These are phyloP conservation scores for Lactarius akahatsu DNA, from an alignment of 768 basidiomycete genomes.

Conservation along the genomic window DNA sequence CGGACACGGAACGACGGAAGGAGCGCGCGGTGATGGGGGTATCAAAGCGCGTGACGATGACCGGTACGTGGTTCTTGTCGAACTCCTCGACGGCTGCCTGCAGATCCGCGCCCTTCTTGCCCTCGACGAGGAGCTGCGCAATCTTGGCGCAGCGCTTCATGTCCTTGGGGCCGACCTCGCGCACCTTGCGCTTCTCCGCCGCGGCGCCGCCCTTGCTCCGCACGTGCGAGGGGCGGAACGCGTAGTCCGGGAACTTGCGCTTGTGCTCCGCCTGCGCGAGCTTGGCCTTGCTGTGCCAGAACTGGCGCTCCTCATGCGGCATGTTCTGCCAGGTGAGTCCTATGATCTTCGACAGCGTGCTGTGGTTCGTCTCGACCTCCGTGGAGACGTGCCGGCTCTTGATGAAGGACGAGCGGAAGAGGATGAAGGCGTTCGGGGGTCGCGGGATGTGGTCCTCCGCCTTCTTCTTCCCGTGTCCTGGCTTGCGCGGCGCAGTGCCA, in stretches of 20 bases:
- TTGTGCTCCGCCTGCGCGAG: constrained; percentile 71
- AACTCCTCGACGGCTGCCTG: constrained; percentile 40
- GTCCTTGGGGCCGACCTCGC: constrained; percentile 65
- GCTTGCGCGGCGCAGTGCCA: constrained; percentile 41
- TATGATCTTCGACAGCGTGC: constrained; percentile 81
- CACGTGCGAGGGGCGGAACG: constrained; percentile 63
- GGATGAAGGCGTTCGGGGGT: constrained; percentile 83
- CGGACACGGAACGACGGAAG: constrained; percentile 66
- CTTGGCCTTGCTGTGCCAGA: constrained; percentile 78
- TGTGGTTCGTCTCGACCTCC: constrained; percentile 78
- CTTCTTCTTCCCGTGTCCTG: constrained; percentile 66
- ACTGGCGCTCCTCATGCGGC: constrained; percentile 68
- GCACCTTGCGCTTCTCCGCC: constrained; percentile 53
- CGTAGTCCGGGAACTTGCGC: constrained; percentile 71
- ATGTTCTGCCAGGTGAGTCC: constrained; percentile 81
- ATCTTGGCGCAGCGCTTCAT: constrained; percentile 64
- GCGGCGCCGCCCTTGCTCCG: constrained; percentile 39
- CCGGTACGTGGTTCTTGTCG: constrained; percentile 50
- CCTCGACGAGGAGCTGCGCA: constrained; percentile 53
- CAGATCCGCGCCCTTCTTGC: constrained; percentile 42
- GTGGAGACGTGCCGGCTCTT: constrained; percentile 75
- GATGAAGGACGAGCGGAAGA: constrained; percentile 83
- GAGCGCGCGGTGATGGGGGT: constrained; percentile 68
- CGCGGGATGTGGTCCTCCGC: constrained; percentile 76
- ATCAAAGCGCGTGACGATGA: constrained; percentile 71